Conservation (phyloP, 2,329 filamentous ascomycete genomes). For the Penicillium sp. region DNA sequence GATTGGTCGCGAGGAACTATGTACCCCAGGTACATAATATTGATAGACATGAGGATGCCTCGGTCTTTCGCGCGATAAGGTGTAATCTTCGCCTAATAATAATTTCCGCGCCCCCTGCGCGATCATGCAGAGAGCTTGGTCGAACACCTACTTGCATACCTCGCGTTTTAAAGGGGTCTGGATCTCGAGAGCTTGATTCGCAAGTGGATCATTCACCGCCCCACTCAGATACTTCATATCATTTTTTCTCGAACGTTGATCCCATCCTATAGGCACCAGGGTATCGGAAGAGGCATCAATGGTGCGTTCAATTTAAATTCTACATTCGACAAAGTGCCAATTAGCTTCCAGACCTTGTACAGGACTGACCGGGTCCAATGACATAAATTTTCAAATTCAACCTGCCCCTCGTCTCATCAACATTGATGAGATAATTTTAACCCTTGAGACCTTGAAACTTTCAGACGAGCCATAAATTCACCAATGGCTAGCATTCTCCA, state of each 20-base stretch:
- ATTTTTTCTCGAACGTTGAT: neutral
- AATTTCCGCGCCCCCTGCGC: neutral
- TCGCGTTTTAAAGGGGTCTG: neutral
- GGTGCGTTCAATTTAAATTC: neutral
- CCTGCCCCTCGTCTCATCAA: neutral
- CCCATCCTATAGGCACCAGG: neutral
- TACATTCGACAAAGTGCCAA: neutral
- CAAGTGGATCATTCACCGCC: conserved; percentile 2
- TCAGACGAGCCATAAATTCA: neutral
- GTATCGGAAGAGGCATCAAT: neutral
- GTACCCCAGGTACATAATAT: neutral
- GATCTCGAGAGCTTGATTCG: neutral
- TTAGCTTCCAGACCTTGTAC: neutral
- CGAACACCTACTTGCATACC: neutral
- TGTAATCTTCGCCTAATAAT: neutral
- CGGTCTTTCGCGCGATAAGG: neutral
- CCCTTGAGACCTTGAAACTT: neutral
- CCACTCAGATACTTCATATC: conserved; percentile 1
- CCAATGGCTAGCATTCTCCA: conserved; percentile 20
- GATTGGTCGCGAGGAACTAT: neutral
- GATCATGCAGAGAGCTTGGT: neutral
- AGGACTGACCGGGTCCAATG: neutral
- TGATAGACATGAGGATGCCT: neutral
- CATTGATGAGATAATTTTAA: neutral
- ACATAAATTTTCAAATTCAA: neutral